Evolutionary conservation across 2,329 filamentous ascomycete genomes (phyloP), one percentile per base, ranked within the genome.

Genomic region (Magnaporthiopsis rhizophila): DNA sequence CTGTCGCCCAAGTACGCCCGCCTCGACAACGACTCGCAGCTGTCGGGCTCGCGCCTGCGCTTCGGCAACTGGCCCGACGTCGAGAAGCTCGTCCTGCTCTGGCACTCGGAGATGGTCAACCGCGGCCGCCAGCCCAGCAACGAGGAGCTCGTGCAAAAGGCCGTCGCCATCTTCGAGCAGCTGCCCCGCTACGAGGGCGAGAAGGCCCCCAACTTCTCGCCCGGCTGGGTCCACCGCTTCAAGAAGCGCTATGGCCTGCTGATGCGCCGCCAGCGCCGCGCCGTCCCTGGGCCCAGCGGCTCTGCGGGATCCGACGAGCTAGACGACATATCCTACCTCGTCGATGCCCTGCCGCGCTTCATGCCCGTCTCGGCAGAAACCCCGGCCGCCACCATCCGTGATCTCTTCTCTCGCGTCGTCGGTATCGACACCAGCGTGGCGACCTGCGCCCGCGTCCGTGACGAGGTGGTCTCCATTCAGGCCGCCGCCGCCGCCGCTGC

Each of bases 41-140:
- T 86, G 66, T 85, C 83, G n/a, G 84, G 84, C 58, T 86, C 83
- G 65, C 82, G 84, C 58, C 77, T 87, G 67, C 83, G 84, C 67
- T 86, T 86, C 65, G 84, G 84, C 67, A 87, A 87, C 71, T 86
- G 84, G 84, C 84, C 84, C 66, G 84, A 86, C 67, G 84, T 87
- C 64, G 82, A 84, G 75, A 83, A 83, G 75, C 78, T 84, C 11
- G 82, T 84, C 26, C 74, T 84, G 65, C 75, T 82, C 8, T 84
- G 82, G 82, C 82, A 83, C 70, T 80, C 83, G 69, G 78, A 82
- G 67, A 78, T 81, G 64, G 77, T 80, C 61, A 76, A 77, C 34
- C 78, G 77, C 3, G 84, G 84, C 63, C 82, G 83, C 63, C 82
- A 84, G 68, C 84, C 84, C 0, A 85, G 83, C 58, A 87, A 87